A percentile compares a stretch with the other conserved stretches of the same genome.
Conservation (phyloP, 306 rosid species). For the Fragaria ananassa region DNA sequence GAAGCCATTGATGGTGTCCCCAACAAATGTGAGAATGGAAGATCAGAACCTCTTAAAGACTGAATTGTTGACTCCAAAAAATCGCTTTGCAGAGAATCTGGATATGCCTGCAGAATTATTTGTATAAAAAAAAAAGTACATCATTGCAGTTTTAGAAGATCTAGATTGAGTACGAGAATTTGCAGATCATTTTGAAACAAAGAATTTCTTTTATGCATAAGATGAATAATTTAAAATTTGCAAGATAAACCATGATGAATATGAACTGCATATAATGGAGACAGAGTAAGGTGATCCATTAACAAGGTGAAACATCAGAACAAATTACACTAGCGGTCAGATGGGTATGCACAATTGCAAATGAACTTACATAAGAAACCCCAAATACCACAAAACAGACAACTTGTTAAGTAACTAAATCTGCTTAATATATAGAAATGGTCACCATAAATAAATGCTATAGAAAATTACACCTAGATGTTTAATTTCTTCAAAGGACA, state of each 20-base stretch:
- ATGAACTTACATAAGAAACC: neutral
- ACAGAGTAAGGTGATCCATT: neutral
- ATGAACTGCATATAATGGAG: neutral
- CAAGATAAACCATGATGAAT: neutral
- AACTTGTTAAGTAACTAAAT: neutral
- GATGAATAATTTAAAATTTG: neutral
- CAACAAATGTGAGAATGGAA: conserved; percentile 20
- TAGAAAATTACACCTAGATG: neutral
- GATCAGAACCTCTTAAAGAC: conserved; percentile 20
- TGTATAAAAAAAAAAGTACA: neutral
- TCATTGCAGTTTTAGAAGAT: neutral
- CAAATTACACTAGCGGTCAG: neutral
- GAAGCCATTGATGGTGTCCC: conserved; percentile 36
- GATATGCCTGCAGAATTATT: conserved; percentile 12
- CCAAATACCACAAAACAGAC: neutral
- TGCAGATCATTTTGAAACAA: neutral
- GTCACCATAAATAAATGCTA: neutral
- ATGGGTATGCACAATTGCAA: neutral
- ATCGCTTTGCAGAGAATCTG: conserved; percentile 33
- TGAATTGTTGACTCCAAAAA: conserved; percentile 24
- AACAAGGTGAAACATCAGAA: neutral
- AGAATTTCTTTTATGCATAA: neutral
- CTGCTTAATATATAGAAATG: neutral
- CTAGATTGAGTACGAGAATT: neutral
- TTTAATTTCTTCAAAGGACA: neutral